phyloP scores from a whole-genome alignment of 371 early-diverging fungal species.

The Mucor saturninus region DNA sequence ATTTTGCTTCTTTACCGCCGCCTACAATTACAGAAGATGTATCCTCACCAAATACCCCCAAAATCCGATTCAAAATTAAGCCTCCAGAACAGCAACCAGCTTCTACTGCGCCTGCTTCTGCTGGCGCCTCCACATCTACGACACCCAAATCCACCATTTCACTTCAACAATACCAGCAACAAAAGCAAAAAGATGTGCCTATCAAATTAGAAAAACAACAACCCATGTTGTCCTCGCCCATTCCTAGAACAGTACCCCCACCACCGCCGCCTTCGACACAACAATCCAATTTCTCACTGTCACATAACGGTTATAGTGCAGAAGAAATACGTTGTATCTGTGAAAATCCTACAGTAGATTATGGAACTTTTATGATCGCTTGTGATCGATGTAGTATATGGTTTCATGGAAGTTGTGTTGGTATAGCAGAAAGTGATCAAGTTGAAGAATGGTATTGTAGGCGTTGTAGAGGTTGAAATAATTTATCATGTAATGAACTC shows the following conservation, averaged over 20 bases:
- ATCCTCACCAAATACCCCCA: constrained; percentile 40
- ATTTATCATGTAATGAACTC: neutral
- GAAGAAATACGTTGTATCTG: constrained; percentile 75
- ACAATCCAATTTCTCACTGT: neutral
- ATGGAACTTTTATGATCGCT: constrained; percentile 81
- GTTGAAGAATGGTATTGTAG: constrained; percentile 53
- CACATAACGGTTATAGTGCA: neutral
- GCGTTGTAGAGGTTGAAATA: constrained; percentile 24
- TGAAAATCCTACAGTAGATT: constrained; percentile 66
- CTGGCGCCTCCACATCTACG: neutral
- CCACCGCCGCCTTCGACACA: neutral
- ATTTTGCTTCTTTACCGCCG: constrained; percentile 21
- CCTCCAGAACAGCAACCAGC: constrained; percentile 35
- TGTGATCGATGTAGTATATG: constrained; percentile 77
- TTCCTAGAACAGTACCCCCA: neutral
- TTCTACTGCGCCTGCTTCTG: neutral
- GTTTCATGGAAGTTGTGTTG: constrained; percentile 81
- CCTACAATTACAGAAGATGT: constrained; percentile 12
- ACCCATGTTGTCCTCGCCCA: neutral
- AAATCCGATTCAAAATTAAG: constrained; percentile 51
- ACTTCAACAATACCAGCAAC: constrained; percentile 3
- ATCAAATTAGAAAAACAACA: constrained; percentile 16
- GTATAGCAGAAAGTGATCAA: constrained; percentile 57
- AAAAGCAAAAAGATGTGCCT: constrained; percentile 3
- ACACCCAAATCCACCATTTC: neutral